Conservation (phyloP, 371 early-diverging fungal genomes). For the Mortierella sp. region DNA sequence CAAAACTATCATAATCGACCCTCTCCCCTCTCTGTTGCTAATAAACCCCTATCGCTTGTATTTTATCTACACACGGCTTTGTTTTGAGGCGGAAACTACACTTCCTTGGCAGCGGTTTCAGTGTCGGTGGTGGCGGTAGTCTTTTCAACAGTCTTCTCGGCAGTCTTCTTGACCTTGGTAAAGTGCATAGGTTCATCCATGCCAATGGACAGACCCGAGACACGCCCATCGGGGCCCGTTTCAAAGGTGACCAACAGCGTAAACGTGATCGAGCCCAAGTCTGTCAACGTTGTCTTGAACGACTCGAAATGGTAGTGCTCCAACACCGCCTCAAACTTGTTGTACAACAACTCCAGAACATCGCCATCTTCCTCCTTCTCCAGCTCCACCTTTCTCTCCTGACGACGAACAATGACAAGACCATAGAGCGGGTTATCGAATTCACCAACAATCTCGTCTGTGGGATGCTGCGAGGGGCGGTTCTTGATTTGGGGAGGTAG, state of each 20-base stretch:
- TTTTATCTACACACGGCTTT: no score
- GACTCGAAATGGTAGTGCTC: conserved; percentile 24
- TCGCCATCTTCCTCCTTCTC: background rate
- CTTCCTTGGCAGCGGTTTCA: no score
- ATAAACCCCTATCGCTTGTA: no score
- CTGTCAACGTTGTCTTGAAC: background rate
- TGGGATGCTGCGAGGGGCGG: background rate
- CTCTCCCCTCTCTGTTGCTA: no score
- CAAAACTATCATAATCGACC: no score
- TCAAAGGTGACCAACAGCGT: background rate
- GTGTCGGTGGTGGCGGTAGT: no score
- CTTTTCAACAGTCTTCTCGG: no score
- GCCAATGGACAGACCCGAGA: background rate
- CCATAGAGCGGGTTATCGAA: conserved; percentile 5
- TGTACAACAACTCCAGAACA: background rate
- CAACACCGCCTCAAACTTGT: background rate
- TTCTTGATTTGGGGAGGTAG: conserved; percentile 4
- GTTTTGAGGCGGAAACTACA: no score
- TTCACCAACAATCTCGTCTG: conserved; percentile 4
- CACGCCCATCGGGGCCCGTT: background rate
- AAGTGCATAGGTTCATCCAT: background rate
- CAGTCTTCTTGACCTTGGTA: background rate
- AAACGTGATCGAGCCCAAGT: background rate
- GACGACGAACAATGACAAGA: background rate
- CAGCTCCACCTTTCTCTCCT: background rate